Percentiles rank a stretch among this genome's conserved stretches.
Evolutionary conservation across 2,329 filamentous ascomycete species (phyloP).

Genomic region (Fusarium sp.): DNA sequence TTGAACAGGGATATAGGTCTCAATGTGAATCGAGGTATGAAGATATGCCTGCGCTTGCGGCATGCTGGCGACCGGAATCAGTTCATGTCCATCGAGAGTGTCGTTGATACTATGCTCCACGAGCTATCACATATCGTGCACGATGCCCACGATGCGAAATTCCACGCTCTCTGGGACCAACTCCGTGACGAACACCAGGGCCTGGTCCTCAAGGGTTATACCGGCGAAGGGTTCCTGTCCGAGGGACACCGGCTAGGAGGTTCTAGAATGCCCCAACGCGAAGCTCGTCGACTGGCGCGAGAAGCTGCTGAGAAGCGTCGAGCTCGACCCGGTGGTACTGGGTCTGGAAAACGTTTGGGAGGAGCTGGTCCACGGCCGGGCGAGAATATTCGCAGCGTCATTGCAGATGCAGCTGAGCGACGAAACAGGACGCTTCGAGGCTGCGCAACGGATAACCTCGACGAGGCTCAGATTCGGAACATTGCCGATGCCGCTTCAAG

Average conservation of each 20-base stretch:
- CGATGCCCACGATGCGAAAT: conserved; percentile 84
- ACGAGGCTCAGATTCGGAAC: conserved; percentile 72
- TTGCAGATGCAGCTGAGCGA: conserved; percentile 76
- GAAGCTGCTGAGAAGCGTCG: conserved; percentile 78
- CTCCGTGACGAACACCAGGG: conserved; percentile 86
- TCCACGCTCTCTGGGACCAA: conserved; percentile 89
- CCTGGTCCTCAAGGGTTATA: conserved; percentile 83
- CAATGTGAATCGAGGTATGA: conserved; percentile 80
- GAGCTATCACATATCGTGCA: conserved; percentile 90
- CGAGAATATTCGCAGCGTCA: conserved; percentile 76
- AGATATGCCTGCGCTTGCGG: conserved; percentile 85
- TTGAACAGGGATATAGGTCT: conserved; percentile 61
- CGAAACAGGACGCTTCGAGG: conserved; percentile 75
- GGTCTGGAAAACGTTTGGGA: conserved; percentile 78
- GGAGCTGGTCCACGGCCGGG: conserved; percentile 65
- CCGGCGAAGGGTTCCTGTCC: conserved; percentile 87
- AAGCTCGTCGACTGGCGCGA: conserved; percentile 79
- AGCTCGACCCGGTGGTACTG: conserved; percentile 67
- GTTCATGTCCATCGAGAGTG: conserved; percentile 82
- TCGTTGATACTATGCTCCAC: conserved; percentile 93
- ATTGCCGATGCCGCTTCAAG: conserved; percentile 71
- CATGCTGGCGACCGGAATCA: conserved; percentile 78
- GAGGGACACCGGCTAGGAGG: conserved; percentile 80
- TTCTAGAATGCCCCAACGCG: conserved; percentile 70
- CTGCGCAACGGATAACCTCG: conserved; percentile 78